phyloP scores from a whole-genome alignment of 2,329 filamentous ascomycete genomes.

The Emmonsiellopsis sp. region DNA sequence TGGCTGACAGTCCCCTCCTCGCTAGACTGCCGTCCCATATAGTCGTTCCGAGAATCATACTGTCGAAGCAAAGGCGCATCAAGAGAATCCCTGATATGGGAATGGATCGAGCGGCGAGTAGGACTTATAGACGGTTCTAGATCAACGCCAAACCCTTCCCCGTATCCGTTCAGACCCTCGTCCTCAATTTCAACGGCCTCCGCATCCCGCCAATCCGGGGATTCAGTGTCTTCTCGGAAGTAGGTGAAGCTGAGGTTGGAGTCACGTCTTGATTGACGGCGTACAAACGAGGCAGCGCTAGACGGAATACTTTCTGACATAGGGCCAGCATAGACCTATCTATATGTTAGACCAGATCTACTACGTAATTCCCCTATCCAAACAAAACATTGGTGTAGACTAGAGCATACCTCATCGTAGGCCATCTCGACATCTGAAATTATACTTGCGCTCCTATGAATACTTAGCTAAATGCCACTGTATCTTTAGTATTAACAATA shows the following conservation, averaged over 20 bases:
- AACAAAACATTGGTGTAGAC: conserved; percentile 1
- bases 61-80: conserved; percentile 59
- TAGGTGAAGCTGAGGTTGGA: conserved; percentile 86
- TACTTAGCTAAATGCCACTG: not conserved
- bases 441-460: conserved; percentile 46
- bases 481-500: not conserved
- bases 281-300: conserved; percentile 82
- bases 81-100: conserved; percentile 34
- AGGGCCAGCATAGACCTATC: conserved; percentile 73
- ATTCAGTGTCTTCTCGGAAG: conserved; percentile 64
- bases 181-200: conserved; percentile 36
- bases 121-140: conserved; percentile 4
- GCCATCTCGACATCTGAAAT: conserved; percentile 98
- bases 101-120: conserved; percentile 8
- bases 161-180: conserved; percentile 21
- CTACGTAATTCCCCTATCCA: conserved; percentile 9
- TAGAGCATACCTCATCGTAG: conserved; percentile 65
- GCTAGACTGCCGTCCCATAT: conserved; percentile 42
- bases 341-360: not conserved
- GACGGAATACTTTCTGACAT: conserved; percentile 94
- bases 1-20: conserved; percentile 60
- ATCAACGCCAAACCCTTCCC: conserved; percentile 21
- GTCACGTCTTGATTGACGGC: conserved; percentile 69
- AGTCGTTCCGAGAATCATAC: conserved; percentile 60
- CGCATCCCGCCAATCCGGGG: conserved; percentile 40